Conservation (phyloP, 2,329 filamentous ascomycete species). For the Arthrobotrys entomopaga region DNA sequence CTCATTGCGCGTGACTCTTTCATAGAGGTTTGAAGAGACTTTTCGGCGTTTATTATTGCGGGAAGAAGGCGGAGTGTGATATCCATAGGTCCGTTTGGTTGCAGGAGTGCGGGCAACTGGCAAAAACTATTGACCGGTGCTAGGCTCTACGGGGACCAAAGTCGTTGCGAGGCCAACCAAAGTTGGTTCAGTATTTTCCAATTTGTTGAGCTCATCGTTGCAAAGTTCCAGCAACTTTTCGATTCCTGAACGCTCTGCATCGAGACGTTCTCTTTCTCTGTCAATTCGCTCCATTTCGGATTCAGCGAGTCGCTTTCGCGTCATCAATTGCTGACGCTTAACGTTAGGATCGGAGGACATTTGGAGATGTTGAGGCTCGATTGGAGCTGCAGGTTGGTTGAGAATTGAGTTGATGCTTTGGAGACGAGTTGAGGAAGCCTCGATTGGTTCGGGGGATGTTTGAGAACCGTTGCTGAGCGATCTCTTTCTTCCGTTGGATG, state of each 20-base stretch:
- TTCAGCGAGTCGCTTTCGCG: conserved; percentile 45
- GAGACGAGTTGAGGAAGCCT: conserved; percentile 24
- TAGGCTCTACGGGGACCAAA: conserved; percentile 30
- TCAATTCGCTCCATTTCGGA: conserved; percentile 47
- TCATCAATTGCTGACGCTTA: conserved; percentile 47
- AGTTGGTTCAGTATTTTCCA: conserved; percentile 22
- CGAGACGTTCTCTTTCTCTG: conserved; percentile 30
- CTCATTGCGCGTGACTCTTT: not conserved
- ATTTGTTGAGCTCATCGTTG: conserved; percentile 29
- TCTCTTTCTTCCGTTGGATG: conserved; percentile 36
- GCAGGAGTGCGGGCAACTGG: conserved; percentile 4
- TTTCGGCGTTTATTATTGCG: not conserved
- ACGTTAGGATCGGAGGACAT: conserved; percentile 41
- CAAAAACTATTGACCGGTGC: conserved; percentile 27
- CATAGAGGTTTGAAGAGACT: not conserved
- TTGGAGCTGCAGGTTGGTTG: conserved; percentile 38
- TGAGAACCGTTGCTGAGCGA: conserved; percentile 47
- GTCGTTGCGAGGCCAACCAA: no score
- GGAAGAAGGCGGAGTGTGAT: not conserved
- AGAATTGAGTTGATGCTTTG: conserved; percentile 51
- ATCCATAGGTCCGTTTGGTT: no score
- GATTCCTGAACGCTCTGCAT: conserved; percentile 34
- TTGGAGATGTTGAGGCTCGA: conserved; percentile 40
- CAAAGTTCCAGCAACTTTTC: conserved; percentile 31
- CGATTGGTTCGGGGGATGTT: conserved; percentile 27